phyloP scores from a whole-genome alignment of 352 stramenopile genomes.

The Elongisporangium senticosum region DNA sequence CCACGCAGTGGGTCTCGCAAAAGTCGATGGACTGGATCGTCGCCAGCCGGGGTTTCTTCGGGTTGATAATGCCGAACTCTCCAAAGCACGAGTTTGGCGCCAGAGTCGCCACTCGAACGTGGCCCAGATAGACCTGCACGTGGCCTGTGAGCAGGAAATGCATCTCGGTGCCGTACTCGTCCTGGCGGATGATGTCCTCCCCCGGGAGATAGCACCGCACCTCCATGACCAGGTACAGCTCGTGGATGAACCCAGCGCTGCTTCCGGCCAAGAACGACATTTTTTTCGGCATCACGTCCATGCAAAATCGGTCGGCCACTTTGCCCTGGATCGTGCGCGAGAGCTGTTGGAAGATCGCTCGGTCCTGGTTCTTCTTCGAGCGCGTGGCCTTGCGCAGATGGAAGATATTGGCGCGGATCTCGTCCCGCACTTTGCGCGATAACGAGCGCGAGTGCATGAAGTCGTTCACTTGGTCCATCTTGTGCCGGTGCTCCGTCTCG shows the following conservation, averaged over 20 bases:
- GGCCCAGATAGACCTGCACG: conserved; percentile 63
- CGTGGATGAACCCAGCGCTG: conserved; percentile 74
- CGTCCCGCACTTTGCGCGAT: conserved; percentile 58
- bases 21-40: conserved; percentile 79
- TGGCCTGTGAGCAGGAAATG: conserved; percentile 78
- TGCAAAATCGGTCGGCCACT: conserved; percentile 65
- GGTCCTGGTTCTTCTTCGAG: conserved; percentile 63
- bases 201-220: conserved; percentile 68
- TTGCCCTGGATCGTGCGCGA: conserved; percentile 65
- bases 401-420: conserved; percentile 77
- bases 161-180: conserved; percentile 79
- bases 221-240: conserved; percentile 70
- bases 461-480: conserved; percentile 75
- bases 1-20: conserved; percentile 67
- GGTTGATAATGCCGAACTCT: conserved; percentile 78
- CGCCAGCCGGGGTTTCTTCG: conserved; percentile 50
- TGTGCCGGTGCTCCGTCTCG: conserved; percentile 55
- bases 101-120: conserved; percentile 55
- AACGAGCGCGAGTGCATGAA: conserved; percentile 67
- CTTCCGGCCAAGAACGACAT: conserved; percentile 72
- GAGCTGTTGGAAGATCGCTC: conserved; percentile 61
- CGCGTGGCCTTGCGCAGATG: conserved; percentile 68
- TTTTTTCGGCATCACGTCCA: conserved; percentile 60
- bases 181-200: conserved; percentile 73
- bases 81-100: conserved; percentile 73